Percentiles rank a stretch among this genome's conserved stretches.
Conservation (phyloP, 768 basidiomycete genomes). For the Pisolithus orientalis region DNA sequence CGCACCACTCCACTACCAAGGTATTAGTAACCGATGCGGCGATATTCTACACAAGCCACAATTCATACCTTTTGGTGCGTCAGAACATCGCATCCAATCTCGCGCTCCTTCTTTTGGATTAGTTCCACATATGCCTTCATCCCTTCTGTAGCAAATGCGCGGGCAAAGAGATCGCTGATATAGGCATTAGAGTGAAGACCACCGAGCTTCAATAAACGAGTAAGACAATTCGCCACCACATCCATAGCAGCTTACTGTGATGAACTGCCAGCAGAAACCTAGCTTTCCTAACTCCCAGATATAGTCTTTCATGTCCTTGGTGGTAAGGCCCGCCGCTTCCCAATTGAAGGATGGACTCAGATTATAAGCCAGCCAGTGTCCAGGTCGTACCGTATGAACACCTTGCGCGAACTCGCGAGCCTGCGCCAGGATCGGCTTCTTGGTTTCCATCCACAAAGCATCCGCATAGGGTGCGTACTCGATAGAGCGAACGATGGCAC, state of each 20-base stretch:
- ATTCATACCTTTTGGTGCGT: constrained; percentile 86
- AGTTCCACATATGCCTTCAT: constrained; percentile 99
- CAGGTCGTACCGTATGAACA: constrained; percentile 74
- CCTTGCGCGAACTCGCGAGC: constrained; percentile 89
- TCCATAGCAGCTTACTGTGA: constrained; percentile 60
- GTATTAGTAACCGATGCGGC: constrained; percentile 8
- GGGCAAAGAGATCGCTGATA: constrained; percentile 90
- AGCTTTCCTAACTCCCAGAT: constrained; percentile 93
- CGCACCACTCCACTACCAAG: constrained; percentile 81
- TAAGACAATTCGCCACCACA: constrained; percentile 3
- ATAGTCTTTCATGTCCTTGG: constrained; percentile 80
- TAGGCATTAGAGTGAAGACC: constrained; percentile 97
- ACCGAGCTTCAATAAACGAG: constrained; percentile 56
- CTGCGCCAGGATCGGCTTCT: constrained; percentile 86
- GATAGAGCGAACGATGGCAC: constrained; percentile 85
- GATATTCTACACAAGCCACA: not conserved
- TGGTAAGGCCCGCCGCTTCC: constrained; percentile 87
- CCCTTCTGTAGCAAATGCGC: constrained; percentile 84
- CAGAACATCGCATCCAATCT: constrained; percentile 91
- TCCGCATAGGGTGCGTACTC: constrained; percentile 95
- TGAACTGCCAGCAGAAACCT: constrained; percentile 99
- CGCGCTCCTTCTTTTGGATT: constrained; percentile 86
- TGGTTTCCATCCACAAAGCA: constrained; percentile 95
- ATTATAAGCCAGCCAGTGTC: constrained; percentile 97
- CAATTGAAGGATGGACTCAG: constrained; percentile 91